Evolutionary conservation across 305 asterid genomes (phyloP).

Genomic region (Fraxinus paxiana): DNA sequence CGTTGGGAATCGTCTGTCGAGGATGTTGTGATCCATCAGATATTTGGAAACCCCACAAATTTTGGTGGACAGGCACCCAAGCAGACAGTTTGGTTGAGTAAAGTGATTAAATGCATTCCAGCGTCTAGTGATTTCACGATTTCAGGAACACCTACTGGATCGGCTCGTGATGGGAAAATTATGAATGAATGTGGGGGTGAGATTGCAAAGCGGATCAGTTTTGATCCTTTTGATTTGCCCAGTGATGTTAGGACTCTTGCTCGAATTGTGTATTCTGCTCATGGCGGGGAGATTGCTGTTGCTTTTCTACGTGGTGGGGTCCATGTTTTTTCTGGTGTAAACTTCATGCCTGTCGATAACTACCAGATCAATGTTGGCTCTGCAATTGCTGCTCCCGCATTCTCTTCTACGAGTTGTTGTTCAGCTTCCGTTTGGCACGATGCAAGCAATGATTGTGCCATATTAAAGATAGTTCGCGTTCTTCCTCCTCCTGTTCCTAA

Average conservation of each 20-base stretch:
- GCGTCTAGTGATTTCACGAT: constrained; percentile 60
- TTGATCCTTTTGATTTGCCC: constrained; percentile 96
- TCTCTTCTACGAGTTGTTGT: constrained; percentile 98
- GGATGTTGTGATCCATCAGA: constrained; percentile 92
- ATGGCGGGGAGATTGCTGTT: constrained; percentile 97
- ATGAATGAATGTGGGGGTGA: constrained; percentile 56
- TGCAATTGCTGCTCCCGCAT: constrained; percentile 93
- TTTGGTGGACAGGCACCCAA: constrained; percentile 86
- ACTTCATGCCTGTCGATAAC: constrained; percentile 65
- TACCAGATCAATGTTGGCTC: constrained; percentile 86
- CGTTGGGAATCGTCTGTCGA: constrained; percentile 98
- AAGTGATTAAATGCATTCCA: constrained; percentile 86
- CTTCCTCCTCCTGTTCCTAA: constrained; percentile 83
- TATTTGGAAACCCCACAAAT: constrained; percentile 87
- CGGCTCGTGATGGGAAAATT: constrained; percentile 45
- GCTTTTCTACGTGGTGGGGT: constrained; percentile 88
- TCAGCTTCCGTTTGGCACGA: constrained; percentile 99
- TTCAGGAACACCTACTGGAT: constrained; percentile 46
- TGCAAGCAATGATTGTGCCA: constrained; percentile 66
- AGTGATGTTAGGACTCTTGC: constrained; percentile 96
- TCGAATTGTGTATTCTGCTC: constrained; percentile 91
- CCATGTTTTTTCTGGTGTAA: constrained; percentile 79
- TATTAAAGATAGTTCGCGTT: constrained; percentile 82
- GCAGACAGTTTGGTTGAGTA: constrained; percentile 97
- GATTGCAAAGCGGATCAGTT: constrained; percentile 57